Percentiles rank a stretch among this genome's conserved stretches.
Evolutionary conservation across 2,329 filamentous ascomycete species (phyloP).

Genomic region (Exophiala viscosa): DNA sequence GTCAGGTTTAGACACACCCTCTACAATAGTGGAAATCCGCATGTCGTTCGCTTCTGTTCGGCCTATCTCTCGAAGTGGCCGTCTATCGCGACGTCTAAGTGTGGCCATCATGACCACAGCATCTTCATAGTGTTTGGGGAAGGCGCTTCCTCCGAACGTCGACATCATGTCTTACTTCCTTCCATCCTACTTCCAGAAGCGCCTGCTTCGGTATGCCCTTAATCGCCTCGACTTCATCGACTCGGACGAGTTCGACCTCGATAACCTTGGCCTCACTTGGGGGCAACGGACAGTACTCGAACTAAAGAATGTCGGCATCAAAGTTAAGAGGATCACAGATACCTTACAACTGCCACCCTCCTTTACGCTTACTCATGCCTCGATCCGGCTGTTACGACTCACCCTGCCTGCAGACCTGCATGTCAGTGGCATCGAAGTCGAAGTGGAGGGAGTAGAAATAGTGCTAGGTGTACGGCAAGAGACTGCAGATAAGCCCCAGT

Average conservation of each 20-base stretch:
- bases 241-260: conserved; percentile 77
- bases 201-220: conserved; percentile 80
- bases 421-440: conserved; percentile 74
- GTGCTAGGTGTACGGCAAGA: conserved; percentile 20
- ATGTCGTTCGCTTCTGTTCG: background rate
- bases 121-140: conserved; percentile 4
- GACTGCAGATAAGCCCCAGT: conserved; percentile 31
- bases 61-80: background rate
- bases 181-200: conserved; percentile 77
- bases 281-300: conserved; percentile 80
- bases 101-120: conserved; percentile 8
- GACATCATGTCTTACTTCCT: conserved; percentile 67
- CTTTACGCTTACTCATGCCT: conserved; percentile 47
- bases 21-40: background rate
- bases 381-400: conserved; percentile 70
- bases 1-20: background rate
- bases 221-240: conserved; percentile 82
- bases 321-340: conserved; percentile 22
- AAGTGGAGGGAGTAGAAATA: conserved; percentile 76
- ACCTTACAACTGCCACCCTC: conserved; percentile 29
- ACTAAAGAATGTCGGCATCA: conserved; percentile 71
- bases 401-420: conserved; percentile 87
- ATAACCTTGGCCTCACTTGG: conserved; percentile 77
- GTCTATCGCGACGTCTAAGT: background rate
- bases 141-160: conserved; percentile 3